Evolutionary conservation across 2,329 filamentous ascomycete genomes (phyloP).

Genomic region (Cadophora gregata): DNA sequence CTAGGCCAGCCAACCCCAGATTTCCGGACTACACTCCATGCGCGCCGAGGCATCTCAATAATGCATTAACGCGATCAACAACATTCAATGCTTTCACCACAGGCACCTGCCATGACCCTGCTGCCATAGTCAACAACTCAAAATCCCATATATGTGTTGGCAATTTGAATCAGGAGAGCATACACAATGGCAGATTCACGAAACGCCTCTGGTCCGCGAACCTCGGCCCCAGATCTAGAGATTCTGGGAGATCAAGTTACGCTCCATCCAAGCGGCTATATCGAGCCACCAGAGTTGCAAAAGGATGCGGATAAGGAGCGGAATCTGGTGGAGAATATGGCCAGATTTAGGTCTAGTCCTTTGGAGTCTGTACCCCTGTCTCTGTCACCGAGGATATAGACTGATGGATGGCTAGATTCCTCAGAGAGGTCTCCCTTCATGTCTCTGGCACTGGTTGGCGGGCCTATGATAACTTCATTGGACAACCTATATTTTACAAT

Average conservation of each 20-base stretch:
- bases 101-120: conserved; percentile 24
- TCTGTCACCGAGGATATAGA: conserved; percentile 6
- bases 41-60: conserved; percentile 3
- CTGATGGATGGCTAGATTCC: conserved; percentile 62
- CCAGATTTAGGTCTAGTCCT: conserved; percentile 78
- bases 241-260: conserved; percentile 77
- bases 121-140: conserved; percentile 22
- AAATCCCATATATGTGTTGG: not conserved
- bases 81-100: conserved; percentile 20
- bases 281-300: conserved; percentile 53
- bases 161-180: conserved; percentile 12
- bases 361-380: conserved; percentile 54
- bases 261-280: conserved; percentile 74
- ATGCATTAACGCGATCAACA: conserved; percentile 15
- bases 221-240: conserved; percentile 75
- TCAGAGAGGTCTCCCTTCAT: conserved; percentile 91
- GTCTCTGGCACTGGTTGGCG: conserved; percentile 95
- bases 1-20: conserved; percentile 21
- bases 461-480: conserved; percentile 87
- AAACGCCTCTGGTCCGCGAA: conserved; percentile 41
- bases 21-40: conserved; percentile 17
- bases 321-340: conserved; percentile 80
- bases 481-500: conserved; percentile 90
- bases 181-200: conserved; percentile 46
- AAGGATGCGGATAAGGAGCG: conserved; percentile 65